phyloP scores from a whole-genome alignment of 495 filamentous ascomycete genomes.

The Hypoxylon lenormandii region DNA sequence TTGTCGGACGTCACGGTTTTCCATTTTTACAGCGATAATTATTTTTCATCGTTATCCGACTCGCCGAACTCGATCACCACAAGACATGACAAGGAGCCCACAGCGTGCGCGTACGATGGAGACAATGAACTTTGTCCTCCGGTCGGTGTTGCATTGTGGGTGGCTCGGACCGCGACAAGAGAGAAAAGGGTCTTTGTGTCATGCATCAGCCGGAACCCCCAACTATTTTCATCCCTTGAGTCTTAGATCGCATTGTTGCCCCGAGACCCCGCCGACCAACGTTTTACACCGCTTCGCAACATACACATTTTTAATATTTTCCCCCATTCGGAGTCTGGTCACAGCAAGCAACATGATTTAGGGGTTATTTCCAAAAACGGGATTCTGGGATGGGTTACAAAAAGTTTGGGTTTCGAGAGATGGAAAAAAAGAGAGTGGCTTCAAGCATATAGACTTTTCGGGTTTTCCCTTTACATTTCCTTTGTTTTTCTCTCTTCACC shows the following conservation, averaged over 20 bases:
- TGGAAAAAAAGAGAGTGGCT: slow-evolving; percentile 57
- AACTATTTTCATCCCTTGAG: slow-evolving; percentile 29
- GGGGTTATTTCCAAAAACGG: slow-evolving; percentile 42
- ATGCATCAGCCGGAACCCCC: slow-evolving; percentile 28
- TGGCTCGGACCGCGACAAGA: slow-evolving; percentile 31
- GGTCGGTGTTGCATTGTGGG: slow-evolving; percentile 19
- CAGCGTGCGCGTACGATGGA: slow-evolving; percentile 1
- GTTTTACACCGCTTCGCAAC: slow-evolving; percentile 41
- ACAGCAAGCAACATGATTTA: slow-evolving; percentile 40
- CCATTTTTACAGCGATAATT: slow-evolving; percentile 19
- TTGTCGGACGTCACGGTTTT: slow-evolving; percentile 22
- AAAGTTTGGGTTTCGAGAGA: slow-evolving; percentile 50
- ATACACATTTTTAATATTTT: slow-evolving; percentile 43
- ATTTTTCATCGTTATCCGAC: slow-evolving; percentile 22
- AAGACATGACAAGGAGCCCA: slow-evolving; percentile 8
- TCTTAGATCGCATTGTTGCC: slow-evolving; percentile 36
- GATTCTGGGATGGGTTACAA: slow-evolving; percentile 49
- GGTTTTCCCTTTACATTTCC: slow-evolving; percentile 45
- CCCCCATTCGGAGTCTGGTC: slow-evolving; percentile 43
- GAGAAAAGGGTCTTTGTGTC: slow-evolving; percentile 15
- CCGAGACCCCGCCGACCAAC: slow-evolving; percentile 39
- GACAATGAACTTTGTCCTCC: slow-evolving; percentile 28
- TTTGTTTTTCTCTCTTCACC: slow-evolving; percentile 47
- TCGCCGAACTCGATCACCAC: slow-evolving; percentile 12
- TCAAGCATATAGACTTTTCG: slow-evolving; percentile 61